Evolutionary conservation across 345 rosid genomes (phyloP).

Genomic region (Gossypium sturtianum): DNA sequence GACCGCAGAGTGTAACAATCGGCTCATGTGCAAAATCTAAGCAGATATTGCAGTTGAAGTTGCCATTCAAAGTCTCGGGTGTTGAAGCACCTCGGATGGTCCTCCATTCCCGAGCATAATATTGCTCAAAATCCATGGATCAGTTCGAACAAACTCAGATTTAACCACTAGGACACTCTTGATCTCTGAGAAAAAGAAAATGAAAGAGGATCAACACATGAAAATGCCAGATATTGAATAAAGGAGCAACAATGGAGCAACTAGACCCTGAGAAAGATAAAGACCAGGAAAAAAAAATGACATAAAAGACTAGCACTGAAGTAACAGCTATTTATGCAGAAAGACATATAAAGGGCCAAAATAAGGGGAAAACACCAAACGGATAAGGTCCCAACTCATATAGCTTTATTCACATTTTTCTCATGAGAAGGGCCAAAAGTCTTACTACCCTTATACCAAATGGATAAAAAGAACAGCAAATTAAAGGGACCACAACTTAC

Average conservation of each 20-base stretch:
- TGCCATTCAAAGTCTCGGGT: conserved; percentile 38
- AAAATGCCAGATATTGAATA: background rate
- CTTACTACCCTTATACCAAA: background rate
- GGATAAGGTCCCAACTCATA: background rate
- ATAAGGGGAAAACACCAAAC: conserved; percentile 2
- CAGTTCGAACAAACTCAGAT: background rate
- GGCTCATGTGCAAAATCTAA: conserved; percentile 77
- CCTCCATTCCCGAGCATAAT: conserved; percentile 39
- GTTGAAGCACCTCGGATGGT: conserved; percentile 22
- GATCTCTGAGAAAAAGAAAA: background rate
- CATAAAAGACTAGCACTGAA: background rate
- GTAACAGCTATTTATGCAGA: background rate
- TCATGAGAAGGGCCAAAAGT: background rate
- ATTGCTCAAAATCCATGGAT: conserved; percentile 47
- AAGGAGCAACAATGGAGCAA: background rate
- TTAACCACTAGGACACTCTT: background rate
- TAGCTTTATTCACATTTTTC: background rate
- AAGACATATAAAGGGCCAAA: background rate
- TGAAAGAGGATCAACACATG: background rate
- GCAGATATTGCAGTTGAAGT: conserved; percentile 91
- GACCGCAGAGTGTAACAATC: conserved; percentile 90
- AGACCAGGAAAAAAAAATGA: background rate
- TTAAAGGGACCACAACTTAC: conserved; percentile 1
- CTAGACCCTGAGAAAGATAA: background rate
- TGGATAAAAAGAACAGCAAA: background rate